phyloP scores from a whole-genome alignment of 2,329 filamentous ascomycete species.

The Didymella segeticola region DNA sequence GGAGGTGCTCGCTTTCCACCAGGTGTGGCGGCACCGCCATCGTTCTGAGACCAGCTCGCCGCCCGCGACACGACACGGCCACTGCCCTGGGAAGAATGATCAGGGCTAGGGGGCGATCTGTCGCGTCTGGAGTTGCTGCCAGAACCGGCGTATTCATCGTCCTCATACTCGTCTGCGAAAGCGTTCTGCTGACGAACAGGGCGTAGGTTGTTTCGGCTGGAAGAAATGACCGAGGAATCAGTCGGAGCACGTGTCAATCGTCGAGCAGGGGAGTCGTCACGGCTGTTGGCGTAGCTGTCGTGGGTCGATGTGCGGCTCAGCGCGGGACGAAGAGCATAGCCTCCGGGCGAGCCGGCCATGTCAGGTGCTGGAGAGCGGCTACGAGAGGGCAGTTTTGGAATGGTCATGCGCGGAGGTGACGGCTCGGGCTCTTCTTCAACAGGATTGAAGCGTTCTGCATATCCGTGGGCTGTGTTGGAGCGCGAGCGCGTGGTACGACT shows the following conservation, averaged over 20 bases:
- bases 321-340: slow-evolving; percentile 54
- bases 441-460: slow-evolving; percentile 64
- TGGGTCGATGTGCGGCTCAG: slow-evolving; percentile 63
- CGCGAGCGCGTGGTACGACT: slow-evolving; percentile 61
- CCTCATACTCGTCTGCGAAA: slow-evolving; percentile 47
- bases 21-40: slow-evolving; percentile 21
- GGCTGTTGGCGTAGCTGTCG: slow-evolving; percentile 62
- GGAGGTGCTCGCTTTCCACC: slow-evolving; percentile 58
- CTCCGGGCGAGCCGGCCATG: slow-evolving; percentile 32
- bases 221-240: slow-evolving; percentile 59
- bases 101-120: slow-evolving; percentile 60
- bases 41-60: slow-evolving; percentile 56
- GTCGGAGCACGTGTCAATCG: slow-evolving; percentile 62
- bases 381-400: slow-evolving; percentile 50
- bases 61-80: slow-evolving; percentile 59
- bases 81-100: slow-evolving; percentile 50
- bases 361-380: slow-evolving; percentile 51
- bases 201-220: slow-evolving; percentile 57
- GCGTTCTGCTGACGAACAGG: slow-evolving; percentile 46
- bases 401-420: slow-evolving; percentile 58
- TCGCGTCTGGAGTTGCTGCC: slow-evolving; percentile 47
- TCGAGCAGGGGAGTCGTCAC: slow-evolving; percentile 59
- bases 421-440: slow-evolving; percentile 63
- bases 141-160: slow-evolving; percentile 37
- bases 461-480: slow-evolving; percentile 70